Conservation (phyloP, 805 yeast genomes). For the Saccharomycopsis oosterbeekiorum region DNA sequence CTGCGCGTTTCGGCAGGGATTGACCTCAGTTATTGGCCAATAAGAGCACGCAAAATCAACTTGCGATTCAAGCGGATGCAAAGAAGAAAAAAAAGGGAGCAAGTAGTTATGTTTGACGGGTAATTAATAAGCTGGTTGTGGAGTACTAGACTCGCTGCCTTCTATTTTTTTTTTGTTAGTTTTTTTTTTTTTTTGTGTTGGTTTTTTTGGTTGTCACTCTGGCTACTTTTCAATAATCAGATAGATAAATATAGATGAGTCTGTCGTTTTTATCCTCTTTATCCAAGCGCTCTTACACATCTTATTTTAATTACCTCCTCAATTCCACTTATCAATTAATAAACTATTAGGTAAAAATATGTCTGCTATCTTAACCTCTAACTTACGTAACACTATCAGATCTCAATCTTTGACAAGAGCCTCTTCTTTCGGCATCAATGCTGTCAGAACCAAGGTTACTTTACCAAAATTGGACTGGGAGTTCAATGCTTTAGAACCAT, state of each 20-base stretch:
- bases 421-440: slow-evolving; percentile 9
- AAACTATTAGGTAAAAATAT: neutral
- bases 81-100: neutral
- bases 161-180: neutral
- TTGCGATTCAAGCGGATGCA: neutral
- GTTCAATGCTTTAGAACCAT: slow-evolving; percentile 79
- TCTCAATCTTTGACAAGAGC: slow-evolving; percentile 5
- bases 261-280: neutral
- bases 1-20: neutral
- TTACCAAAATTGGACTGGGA: slow-evolving; percentile 80
- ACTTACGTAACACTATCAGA: slow-evolving; percentile 11
- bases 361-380: slow-evolving; percentile 9
- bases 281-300: neutral
- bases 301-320: neutral
- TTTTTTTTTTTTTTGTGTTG: neutral
- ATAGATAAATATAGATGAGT: too few relatives aligned
- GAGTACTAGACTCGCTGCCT: neutral
- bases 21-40: neutral
- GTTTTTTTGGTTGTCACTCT: neutral
- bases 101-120: neutral
- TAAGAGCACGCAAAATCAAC: neutral
- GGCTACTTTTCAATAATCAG: too few relatives aligned
- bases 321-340: neutral
- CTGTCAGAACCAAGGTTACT: slow-evolving; percentile 52
- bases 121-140: neutral